These are phyloP conservation scores for Cunninghamia lanceolata DNA, from an alignment of 75 land plant genomes.

Conservation along the genomic window DNA sequence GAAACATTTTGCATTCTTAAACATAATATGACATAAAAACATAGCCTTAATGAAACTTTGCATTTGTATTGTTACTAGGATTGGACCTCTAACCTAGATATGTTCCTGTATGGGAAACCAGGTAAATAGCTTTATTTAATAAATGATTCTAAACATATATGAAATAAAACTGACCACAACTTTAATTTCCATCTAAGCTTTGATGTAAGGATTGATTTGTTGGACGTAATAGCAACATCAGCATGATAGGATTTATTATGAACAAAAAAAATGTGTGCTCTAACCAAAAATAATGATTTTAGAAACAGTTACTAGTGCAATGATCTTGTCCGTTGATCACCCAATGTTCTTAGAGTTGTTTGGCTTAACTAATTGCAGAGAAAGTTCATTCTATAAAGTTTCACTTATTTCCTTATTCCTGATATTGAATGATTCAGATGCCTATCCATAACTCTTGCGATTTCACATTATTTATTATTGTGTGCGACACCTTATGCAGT, in stretches of 20 bases:
- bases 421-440: not conserved
- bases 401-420: not conserved
- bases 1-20: not conserved
- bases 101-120: not conserved
- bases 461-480: slow-evolving; percentile 5
- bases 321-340: not conserved
- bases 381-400: slow-evolving; percentile 1
- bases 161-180: not conserved
- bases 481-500: slow-evolving; percentile 36
- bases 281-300: not conserved
- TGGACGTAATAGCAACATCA: not conserved
- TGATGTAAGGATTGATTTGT: not conserved
- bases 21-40: not conserved
- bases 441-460: not conserved
- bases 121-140: not conserved
- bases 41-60: not conserved
- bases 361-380: not conserved
- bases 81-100: not conserved
- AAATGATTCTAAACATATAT: not conserved
- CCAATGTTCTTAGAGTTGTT: not conserved
- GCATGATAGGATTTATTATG: not conserved
- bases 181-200: not conserved
- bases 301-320: not conserved
- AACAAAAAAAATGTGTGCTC: not conserved
- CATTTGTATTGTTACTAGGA: not conserved